Evolutionary conservation across 805 yeast species (phyloP).

Genomic region (Torulaspora franciscae): DNA sequence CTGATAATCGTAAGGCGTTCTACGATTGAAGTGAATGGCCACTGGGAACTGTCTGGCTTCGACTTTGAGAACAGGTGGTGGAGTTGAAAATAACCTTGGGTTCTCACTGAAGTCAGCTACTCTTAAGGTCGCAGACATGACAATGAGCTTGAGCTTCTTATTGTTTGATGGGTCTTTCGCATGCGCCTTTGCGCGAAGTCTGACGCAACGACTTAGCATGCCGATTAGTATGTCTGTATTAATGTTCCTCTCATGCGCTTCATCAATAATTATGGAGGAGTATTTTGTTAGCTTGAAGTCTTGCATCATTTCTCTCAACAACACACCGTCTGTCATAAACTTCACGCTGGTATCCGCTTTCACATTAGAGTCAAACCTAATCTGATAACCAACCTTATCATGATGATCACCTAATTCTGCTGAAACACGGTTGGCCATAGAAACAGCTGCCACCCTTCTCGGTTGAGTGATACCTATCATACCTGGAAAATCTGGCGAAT

Average conservation of each 20-base stretch:
- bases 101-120: slow-evolving; percentile 93
- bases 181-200: slow-evolving; percentile 57
- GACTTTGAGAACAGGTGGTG: slow-evolving; percentile 86
- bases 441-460: slow-evolving; percentile 88
- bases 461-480: slow-evolving; percentile 97
- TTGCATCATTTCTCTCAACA: slow-evolving; percentile 85
- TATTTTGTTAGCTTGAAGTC: slow-evolving; percentile 79
- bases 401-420: slow-evolving; percentile 72
- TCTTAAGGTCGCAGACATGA: slow-evolving; percentile 96
- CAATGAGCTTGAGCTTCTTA: slow-evolving; percentile 71
- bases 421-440: slow-evolving; percentile 80
- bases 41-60: slow-evolving; percentile 95
- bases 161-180: slow-evolving; percentile 42
- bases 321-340: slow-evolving; percentile 93
- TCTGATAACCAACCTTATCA: slow-evolving; percentile 69
- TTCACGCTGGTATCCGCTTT: slow-evolving; percentile 65
- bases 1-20: slow-evolving; percentile 70
- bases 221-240: slow-evolving; percentile 96
- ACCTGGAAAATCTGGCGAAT: slow-evolving; percentile 65
- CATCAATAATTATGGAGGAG: slow-evolving; percentile 86
- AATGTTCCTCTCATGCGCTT: slow-evolving; percentile 95
- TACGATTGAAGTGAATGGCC: slow-evolving; percentile 78
- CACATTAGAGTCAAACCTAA: slow-evolving; percentile 70
- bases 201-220: slow-evolving; percentile 81
- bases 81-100: slow-evolving; percentile 51